A percentile compares a stretch with the other conserved stretches of the same genome.
These are phyloP conservation scores for Leccinum subtestaceum DNA, from an alignment of 768 basidiomycete species.

Conservation along the genomic window DNA sequence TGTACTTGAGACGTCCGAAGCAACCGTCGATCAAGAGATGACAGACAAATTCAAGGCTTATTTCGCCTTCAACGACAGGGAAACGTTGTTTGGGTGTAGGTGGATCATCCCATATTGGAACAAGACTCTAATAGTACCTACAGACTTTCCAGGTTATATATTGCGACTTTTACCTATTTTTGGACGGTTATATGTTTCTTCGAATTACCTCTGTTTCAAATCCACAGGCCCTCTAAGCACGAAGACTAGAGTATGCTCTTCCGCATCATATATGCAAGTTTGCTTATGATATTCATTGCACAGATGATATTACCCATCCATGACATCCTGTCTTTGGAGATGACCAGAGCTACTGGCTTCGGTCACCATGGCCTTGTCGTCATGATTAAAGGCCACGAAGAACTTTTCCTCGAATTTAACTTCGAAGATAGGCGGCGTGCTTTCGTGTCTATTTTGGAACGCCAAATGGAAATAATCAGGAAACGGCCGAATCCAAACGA, in stretches of 20 bases:
- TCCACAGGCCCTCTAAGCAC: conserved; percentile 76
- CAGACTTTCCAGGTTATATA: conserved; percentile 90
- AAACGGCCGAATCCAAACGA: conserved; percentile 48
- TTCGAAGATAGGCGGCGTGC: conserved; percentile 77
- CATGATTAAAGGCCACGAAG: conserved; percentile 94
- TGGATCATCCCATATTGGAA: conserved; percentile 15
- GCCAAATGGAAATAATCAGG: conserved; percentile 74
- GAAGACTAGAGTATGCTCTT: conserved; percentile 70
- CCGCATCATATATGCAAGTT: background rate
- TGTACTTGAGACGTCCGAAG: conserved; percentile 72
- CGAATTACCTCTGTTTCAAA: conserved; percentile 92
- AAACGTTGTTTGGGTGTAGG: conserved; percentile 85
- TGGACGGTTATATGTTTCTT: conserved; percentile 88
- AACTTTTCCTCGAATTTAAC: conserved; percentile 93
- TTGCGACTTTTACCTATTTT: conserved; percentile 86
- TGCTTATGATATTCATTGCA: conserved; percentile 3
- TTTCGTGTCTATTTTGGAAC: conserved; percentile 72
- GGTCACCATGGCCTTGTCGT: conserved; percentile 87
- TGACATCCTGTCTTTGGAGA: conserved; percentile 83
- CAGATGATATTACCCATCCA: conserved; percentile 95
- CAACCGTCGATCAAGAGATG: conserved; percentile 56
- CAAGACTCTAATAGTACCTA: conserved; percentile 5
- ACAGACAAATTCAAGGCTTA: conserved; percentile 73
- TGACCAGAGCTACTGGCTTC: conserved; percentile 83
- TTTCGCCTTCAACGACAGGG: conserved; percentile 89